phyloP scores from a whole-genome alignment of 2,329 filamentous ascomycete genomes.

The Talaromyces albobiverticillius region DNA sequence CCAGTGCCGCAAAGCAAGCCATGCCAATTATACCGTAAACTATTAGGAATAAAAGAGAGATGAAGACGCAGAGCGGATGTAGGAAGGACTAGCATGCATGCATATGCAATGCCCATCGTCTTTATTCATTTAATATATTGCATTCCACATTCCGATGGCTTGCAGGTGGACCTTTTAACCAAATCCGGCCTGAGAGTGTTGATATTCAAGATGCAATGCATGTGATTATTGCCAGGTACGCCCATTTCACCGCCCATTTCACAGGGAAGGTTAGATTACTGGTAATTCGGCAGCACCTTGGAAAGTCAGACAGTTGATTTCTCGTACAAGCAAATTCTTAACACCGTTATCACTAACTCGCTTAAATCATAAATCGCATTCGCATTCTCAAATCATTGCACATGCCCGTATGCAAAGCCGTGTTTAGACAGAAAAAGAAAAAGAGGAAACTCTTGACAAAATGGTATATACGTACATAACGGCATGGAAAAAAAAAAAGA shows the following conservation, averaged over 20 bases:
- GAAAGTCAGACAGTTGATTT: no score
- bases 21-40: no score
- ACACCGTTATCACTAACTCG: no score
- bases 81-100: background rate
- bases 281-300: no score
- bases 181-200: no score
- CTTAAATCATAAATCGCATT: conserved; percentile 7
- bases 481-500: conserved; percentile 5
- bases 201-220: no score
- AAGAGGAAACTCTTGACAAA: background rate
- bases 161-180: background rate
- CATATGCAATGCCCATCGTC: conserved; percentile 3
- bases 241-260: no score
- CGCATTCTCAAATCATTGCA: conserved; percentile 17
- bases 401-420: conserved; percentile 18
- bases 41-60: background rate
- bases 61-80: background rate
- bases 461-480: conserved; percentile 13
- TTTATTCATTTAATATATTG: conserved; percentile 4
- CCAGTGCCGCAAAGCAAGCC: no score
- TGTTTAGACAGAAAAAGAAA: conserved; percentile 7
- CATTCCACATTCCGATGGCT: conserved; percentile 16
- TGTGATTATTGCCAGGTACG: no score
- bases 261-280: no score
- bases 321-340: no score